Evolutionary conservation across 169 alveolate species (phyloP).

Genomic region (Plasmodium berghei): DNA sequence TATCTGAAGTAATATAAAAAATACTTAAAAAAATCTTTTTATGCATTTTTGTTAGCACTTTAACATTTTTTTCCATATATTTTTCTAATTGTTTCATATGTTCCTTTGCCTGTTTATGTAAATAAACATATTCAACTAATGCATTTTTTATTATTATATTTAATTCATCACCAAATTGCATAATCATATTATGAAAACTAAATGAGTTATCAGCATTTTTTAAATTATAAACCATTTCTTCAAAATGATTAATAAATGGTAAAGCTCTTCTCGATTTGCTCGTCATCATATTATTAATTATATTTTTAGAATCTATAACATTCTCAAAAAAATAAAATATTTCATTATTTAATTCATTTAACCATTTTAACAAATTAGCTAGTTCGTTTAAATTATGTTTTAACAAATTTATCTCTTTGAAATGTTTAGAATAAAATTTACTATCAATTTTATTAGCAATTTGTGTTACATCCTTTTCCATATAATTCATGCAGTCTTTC

Average conservation of each 20-base stretch:
- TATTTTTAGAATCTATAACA: conserved; percentile 30
- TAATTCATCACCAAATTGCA: conserved; percentile 64
- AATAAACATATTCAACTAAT: conserved; percentile 52
- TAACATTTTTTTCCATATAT: conserved; percentile 54
- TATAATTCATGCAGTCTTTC: conserved; percentile 17
- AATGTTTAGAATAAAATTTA: conserved; percentile 12
- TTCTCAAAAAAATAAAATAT: conserved; percentile 22
- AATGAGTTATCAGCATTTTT: conserved; percentile 32
- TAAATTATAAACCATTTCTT: conserved; percentile 31
- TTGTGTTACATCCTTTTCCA: conserved; percentile 11
- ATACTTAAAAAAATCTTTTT: conserved; percentile 54
- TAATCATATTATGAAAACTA: conserved; percentile 47
- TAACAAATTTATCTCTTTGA: conserved; percentile 42
- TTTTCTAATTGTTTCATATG: conserved; percentile 42
- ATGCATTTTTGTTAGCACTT: conserved; percentile 67
- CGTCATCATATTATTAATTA: conserved; percentile 12
- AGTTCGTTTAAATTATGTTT: conserved; percentile 31
- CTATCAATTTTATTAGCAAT: conserved; percentile 7
- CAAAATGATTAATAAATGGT: conserved; percentile 46
- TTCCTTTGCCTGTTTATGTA: conserved; percentile 33
- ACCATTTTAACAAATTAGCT: conserved; percentile 29
- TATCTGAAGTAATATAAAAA: conserved; percentile 68
- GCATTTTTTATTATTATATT: conserved; percentile 35
- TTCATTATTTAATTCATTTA: conserved; percentile 30
- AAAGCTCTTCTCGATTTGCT: conserved; percentile 5